Evolutionary conservation across 2,329 filamentous ascomycete species (phyloP).

Genomic region (Pestalotiopsis sp.): DNA sequence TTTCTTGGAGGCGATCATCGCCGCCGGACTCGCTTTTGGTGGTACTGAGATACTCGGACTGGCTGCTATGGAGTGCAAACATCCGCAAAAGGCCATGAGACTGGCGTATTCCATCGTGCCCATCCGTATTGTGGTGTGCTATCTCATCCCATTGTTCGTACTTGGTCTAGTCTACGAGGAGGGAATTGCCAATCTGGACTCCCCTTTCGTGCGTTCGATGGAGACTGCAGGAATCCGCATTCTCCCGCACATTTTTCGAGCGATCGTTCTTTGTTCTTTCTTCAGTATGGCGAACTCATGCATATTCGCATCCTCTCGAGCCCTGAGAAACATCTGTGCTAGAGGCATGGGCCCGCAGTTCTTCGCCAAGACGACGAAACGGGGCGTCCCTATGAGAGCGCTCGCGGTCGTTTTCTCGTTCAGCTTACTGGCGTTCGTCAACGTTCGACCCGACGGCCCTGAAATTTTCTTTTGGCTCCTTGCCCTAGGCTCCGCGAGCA

Average conservation of each 20-base stretch:
- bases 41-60: slow-evolving; percentile 49
- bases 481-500: slow-evolving; percentile 47
- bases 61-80: slow-evolving; percentile 43
- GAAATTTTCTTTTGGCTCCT: slow-evolving; percentile 49
- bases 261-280: slow-evolving; percentile 38
- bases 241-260: slow-evolving; percentile 34
- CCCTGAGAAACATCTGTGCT: slow-evolving; percentile 36
- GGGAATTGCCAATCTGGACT: slow-evolving; percentile 19
- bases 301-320: slow-evolving; percentile 39
- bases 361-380: slow-evolving; percentile 20
- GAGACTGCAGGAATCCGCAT: slow-evolving; percentile 27
- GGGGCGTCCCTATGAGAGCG: slow-evolving; percentile 45
- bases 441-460: slow-evolving; percentile 35
- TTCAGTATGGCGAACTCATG: slow-evolving; percentile 45
- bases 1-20: slow-evolving; percentile 46
- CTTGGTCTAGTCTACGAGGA: slow-evolving; percentile 35
- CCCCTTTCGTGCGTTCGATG: slow-evolving; percentile 31
- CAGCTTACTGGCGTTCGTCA: slow-evolving; percentile 47
- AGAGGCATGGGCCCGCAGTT: slow-evolving; percentile 36
- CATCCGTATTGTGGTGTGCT: slow-evolving; percentile 40
- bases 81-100: slow-evolving; percentile 38
- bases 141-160: slow-evolving; percentile 39
- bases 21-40: slow-evolving; percentile 46
- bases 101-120: slow-evolving; percentile 42
- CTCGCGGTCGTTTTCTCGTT: slow-evolving; percentile 40